These are phyloP conservation scores for Clausena lansium DNA, from an alignment of 345 rosid genomes.

Conservation along the genomic window DNA sequence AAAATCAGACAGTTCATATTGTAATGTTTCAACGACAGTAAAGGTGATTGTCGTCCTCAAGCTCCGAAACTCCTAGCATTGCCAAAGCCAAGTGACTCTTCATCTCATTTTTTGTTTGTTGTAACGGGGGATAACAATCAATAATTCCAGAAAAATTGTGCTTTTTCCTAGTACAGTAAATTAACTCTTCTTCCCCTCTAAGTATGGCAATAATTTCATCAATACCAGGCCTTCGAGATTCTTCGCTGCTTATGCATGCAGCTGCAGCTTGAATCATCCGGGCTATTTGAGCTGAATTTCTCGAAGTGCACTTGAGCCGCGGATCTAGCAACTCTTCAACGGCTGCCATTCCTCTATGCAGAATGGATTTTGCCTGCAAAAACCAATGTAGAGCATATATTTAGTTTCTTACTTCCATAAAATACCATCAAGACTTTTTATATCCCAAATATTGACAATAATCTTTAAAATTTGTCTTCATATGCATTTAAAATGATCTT, in stretches of 20 bases:
- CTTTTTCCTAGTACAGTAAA: slow-evolving; percentile 37
- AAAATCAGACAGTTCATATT: not conserved
- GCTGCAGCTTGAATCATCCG: slow-evolving; percentile 76
- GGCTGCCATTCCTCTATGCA: slow-evolving; percentile 62
- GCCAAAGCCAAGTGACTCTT: slow-evolving; percentile 82
- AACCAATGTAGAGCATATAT: not conserved
- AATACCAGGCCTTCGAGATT: slow-evolving; percentile 66
- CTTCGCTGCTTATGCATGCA: slow-evolving; percentile 67
- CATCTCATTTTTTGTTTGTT: slow-evolving; percentile 73
- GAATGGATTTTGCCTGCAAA: slow-evolving; percentile 73
- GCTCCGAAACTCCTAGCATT: slow-evolving; percentile 79
- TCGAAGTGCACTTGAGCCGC: slow-evolving; percentile 32
- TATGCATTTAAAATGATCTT: not conserved
- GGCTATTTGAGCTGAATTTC: slow-evolving; percentile 42
- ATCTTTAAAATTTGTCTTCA: not conserved
- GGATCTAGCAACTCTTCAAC: slow-evolving; percentile 76
- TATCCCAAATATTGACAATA: not conserved
- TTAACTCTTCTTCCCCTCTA: slow-evolving; percentile 52
- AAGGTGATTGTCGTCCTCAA: slow-evolving; percentile 61
- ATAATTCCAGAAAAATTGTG: slow-evolving; percentile 55
- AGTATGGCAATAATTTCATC: slow-evolving; percentile 51
- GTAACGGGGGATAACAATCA: slow-evolving; percentile 62
- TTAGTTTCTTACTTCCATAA: not conserved
- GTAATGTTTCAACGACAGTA: slow-evolving; percentile 42
- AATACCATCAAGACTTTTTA: not conserved